phyloP scores from a whole-genome alignment of 2,329 filamentous ascomycete genomes.

The Trichoderma simmonsii region DNA sequence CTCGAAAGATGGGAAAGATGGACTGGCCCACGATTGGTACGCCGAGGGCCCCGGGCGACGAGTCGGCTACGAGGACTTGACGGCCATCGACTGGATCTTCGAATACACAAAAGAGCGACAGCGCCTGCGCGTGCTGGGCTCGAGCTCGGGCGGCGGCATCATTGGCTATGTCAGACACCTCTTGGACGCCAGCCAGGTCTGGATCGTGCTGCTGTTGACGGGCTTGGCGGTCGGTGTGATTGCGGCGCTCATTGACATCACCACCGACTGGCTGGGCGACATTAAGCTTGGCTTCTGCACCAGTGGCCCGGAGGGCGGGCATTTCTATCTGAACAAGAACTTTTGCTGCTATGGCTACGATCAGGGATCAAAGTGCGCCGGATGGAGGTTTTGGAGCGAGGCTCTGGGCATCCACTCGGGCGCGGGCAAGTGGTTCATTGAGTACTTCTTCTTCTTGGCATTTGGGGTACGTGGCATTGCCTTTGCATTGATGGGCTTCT shows the following conservation, averaged over 20 bases:
- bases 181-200: conserved; percentile 84
- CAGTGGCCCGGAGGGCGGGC: conserved; percentile 69
- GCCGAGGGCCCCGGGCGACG: conserved; percentile 82
- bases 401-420: conserved; percentile 64
- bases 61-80: conserved; percentile 93
- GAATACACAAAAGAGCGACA: conserved; percentile 97
- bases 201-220: conserved; percentile 82
- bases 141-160: conserved; percentile 64
- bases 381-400: conserved; percentile 83
- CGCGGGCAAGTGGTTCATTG: conserved; percentile 74
- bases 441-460: conserved; percentile 83
- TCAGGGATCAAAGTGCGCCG: conserved; percentile 73
- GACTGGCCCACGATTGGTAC: conserved; percentile 71
- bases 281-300: conserved; percentile 87
- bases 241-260: conserved; percentile 85
- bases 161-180: conserved; percentile 70
- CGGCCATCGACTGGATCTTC: conserved; percentile 99
- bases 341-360: conserved; percentile 96
- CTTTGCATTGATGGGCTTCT: background rate
- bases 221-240: conserved; percentile 80
- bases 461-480: conserved; percentile 63
- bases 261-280: conserved; percentile 90
- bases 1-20: conserved; percentile 52
- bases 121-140: conserved; percentile 72
- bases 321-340: conserved; percentile 84